Percentiles rank a stretch among this genome's conserved stretches.
Evolutionary conservation across 345 rosid genomes (phyloP).

Genomic region (Melaleuca alternifolia): DNA sequence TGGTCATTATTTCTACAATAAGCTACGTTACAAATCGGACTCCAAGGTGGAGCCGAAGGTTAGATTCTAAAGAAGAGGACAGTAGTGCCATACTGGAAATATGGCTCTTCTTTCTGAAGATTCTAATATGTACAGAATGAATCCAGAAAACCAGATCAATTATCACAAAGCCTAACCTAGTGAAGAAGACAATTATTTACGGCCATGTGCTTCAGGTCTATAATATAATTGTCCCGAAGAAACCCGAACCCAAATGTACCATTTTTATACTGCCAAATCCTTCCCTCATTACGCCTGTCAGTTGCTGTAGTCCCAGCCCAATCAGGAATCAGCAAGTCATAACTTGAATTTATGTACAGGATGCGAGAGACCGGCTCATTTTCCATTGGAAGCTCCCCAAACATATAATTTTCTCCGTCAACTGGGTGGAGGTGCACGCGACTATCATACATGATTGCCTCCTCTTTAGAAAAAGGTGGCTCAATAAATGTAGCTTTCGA

Average conservation of each 20-base stretch:
- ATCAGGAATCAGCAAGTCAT: constrained; percentile 33
- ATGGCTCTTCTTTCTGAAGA: neutral
- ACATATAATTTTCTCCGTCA: constrained; percentile 5
- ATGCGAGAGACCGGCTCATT: constrained; percentile 35
- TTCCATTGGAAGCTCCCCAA: constrained; percentile 1
- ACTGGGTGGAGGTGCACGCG: constrained; percentile 36
- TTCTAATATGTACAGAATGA: neutral
- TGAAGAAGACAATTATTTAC: constrained; percentile 52
- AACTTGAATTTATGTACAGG: constrained; percentile 55
- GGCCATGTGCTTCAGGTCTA: constrained; percentile 56
- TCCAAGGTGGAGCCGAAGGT: neutral
- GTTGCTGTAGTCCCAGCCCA: constrained; percentile 12
- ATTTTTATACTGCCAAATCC: constrained; percentile 70
- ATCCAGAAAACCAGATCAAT: neutral
- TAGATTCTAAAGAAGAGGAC: neutral
- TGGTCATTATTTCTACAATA: neutral
- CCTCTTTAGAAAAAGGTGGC: constrained; percentile 47
- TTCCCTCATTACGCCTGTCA: constrained; percentile 47
- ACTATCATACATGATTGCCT: constrained; percentile 36
- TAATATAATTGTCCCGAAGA: constrained; percentile 49
- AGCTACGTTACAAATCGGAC: neutral
- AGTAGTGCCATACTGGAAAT: neutral
- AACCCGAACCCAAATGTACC: constrained; percentile 82
- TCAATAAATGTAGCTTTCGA: constrained; percentile 25
- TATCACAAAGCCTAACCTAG: constrained; percentile 8